Conservation (phyloP, 2,329 filamentous ascomycete species). For the Akanthomyces lecanii region DNA sequence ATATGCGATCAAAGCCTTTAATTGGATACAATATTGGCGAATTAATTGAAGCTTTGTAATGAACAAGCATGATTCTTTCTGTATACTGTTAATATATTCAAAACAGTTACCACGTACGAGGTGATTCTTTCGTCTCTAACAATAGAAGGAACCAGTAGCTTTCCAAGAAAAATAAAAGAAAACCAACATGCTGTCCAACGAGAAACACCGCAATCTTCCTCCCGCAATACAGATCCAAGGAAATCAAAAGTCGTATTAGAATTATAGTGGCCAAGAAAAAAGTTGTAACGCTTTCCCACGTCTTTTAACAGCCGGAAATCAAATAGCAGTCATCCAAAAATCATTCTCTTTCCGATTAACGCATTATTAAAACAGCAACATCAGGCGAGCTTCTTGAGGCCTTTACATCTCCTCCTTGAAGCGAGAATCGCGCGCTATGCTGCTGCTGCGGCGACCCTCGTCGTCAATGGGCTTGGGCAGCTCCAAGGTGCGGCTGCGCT, state of each 20-base stretch:
- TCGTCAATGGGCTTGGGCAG: slow-evolving; percentile 34
- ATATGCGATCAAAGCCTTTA: background rate
- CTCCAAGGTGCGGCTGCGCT: slow-evolving; percentile 17
- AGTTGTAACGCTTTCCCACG: slow-evolving; percentile 4
- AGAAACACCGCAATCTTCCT: background rate
- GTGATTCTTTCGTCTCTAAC: background rate
- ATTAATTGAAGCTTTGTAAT: background rate
- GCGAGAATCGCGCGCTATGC: slow-evolving; percentile 53
- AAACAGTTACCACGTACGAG: background rate
- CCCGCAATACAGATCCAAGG: no score
- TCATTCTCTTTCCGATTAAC: background rate
- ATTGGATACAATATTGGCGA: background rate
- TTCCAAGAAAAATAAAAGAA: background rate
- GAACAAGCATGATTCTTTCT: background rate
- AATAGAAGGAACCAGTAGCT: background rate
- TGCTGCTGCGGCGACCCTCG: slow-evolving; percentile 40
- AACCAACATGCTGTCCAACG: background rate
- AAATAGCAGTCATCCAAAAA: background rate
- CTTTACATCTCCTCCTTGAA: slow-evolving; percentile 53
- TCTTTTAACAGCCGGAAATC: background rate
- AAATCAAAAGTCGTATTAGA: background rate
- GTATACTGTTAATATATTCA: background rate
- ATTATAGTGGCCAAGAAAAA: background rate
- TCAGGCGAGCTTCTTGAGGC: background rate
- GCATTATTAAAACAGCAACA: background rate